Percentiles rank a stretch among this genome's conserved stretches.
Evolutionary conservation across 2,329 filamentous ascomycete species (phyloP).

Genomic region (Hypoxylon sp.): DNA sequence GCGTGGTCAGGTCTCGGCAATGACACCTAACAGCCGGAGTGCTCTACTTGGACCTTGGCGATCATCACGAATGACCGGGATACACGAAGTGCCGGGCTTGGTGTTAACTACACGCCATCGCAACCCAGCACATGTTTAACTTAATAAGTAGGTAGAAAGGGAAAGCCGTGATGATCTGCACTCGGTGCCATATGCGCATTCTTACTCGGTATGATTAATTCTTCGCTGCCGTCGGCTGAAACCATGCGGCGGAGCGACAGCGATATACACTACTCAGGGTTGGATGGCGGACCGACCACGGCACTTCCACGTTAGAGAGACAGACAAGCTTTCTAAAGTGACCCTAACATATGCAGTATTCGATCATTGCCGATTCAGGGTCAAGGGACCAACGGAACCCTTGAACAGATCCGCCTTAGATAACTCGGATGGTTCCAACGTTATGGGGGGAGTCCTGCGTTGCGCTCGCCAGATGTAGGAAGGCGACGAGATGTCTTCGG

Average conservation of each 20-base stretch:
- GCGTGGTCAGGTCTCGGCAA: slow-evolving; percentile 5
- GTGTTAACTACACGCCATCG: neutral
- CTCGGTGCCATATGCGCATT: too few species aligned
- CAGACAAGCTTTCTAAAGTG: slow-evolving; percentile 14
- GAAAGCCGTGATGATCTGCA: slow-evolving; percentile 1
- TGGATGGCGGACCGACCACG: slow-evolving; percentile 10
- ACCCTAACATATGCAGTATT: slow-evolving; percentile 6
- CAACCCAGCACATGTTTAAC: too few species aligned
- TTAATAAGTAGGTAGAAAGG: neutral
- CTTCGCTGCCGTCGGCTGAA: neutral
- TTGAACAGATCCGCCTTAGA: slow-evolving; percentile 1
- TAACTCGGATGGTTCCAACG: slow-evolving; percentile 4
- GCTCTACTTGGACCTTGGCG: slow-evolving; percentile 11
- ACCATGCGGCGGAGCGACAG: slow-evolving; percentile 5
- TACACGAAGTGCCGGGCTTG: neutral
- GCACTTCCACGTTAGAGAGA: slow-evolving; percentile 11
- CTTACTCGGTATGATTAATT: too few species aligned
- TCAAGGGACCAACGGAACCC: slow-evolving; percentile 4
- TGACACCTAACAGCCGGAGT: neutral
- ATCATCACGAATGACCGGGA: neutral
- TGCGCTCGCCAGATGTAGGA: neutral
- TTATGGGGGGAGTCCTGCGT: slow-evolving; percentile 1
- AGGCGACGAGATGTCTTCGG: slow-evolving; percentile 4
- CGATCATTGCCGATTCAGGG: slow-evolving; percentile 9
- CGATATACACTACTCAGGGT: neutral